phyloP scores from a whole-genome alignment of 805 yeast species.

The Yarrowia divulgata region DNA sequence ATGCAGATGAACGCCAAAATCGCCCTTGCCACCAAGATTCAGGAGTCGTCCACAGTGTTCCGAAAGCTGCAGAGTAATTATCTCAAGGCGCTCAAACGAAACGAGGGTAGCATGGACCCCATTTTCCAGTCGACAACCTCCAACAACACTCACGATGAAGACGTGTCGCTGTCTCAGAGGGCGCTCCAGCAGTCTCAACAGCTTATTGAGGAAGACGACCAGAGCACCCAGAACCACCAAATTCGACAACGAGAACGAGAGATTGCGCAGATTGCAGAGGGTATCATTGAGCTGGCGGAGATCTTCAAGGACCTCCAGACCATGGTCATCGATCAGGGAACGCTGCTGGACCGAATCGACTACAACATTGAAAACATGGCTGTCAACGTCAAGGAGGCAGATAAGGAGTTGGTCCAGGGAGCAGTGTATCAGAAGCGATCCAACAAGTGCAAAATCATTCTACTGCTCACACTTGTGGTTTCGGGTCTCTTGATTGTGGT shows the following conservation, averaged over 20 bases:
- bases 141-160: constrained; percentile 45
- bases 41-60: constrained; percentile 76
- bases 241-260: constrained; percentile 84
- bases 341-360: constrained; percentile 90
- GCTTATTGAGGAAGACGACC: constrained; percentile 39
- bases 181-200: constrained; percentile 50
- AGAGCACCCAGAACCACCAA: constrained; percentile 52
- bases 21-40: constrained; percentile 84
- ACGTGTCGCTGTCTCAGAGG: constrained; percentile 49
- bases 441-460: constrained; percentile 86
- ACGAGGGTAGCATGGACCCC: constrained; percentile 61
- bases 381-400: constrained; percentile 75
- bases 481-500: constrained; percentile 73
- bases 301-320: constrained; percentile 93
- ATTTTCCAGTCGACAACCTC: constrained; percentile 39
- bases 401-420: constrained; percentile 77
- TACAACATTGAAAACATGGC: constrained; percentile 86
- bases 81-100: constrained; percentile 73
- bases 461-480: constrained; percentile 74
- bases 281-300: constrained; percentile 90
- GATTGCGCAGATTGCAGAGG: constrained; percentile 89
- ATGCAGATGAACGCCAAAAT: constrained; percentile 56
- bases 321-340: constrained; percentile 93
- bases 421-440: constrained; percentile 84
- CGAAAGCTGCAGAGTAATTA: constrained; percentile 89